These are phyloP conservation scores for Aphanoascus verrucosus DNA, from an alignment of 2,329 filamentous ascomycete species.

Conservation along the genomic window DNA sequence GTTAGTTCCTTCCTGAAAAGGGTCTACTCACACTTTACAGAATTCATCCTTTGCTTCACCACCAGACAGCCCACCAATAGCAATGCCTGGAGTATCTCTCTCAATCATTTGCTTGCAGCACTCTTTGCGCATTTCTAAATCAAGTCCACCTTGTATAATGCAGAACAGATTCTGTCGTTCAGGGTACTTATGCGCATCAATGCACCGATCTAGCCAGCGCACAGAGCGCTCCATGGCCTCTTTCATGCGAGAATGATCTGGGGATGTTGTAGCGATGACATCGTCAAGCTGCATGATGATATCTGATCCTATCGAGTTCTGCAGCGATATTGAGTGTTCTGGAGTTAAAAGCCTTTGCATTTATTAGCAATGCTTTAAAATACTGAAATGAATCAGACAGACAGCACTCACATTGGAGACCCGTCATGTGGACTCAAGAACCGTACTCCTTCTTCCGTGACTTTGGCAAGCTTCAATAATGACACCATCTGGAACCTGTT, in stretches of 20 bases:
- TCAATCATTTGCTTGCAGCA: constrained; percentile 82
- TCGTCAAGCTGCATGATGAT: constrained; percentile 99
- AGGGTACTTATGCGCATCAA: constrained; percentile 75
- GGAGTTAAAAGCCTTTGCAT: constrained; percentile 67
- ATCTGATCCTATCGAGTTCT: constrained; percentile 95
- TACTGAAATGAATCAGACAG: neutral
- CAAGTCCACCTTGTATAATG: constrained; percentile 92
- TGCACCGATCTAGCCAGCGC: constrained; percentile 91
- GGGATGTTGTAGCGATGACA: constrained; percentile 90
- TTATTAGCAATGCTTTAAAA: neutral
- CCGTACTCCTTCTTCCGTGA: constrained; percentile 90
- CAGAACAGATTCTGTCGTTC: constrained; percentile 88
- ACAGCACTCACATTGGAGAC: constrained; percentile 58
- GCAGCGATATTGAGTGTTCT: constrained; percentile 89
- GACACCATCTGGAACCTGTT: constrained; percentile 96
- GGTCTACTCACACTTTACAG: constrained; percentile 57
- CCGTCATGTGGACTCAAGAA: constrained; percentile 97
- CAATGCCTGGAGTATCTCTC: constrained; percentile 86
- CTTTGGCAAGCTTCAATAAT: constrained; percentile 77
- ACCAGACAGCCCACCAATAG: constrained; percentile 87
- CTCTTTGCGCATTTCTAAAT: constrained; percentile 70
- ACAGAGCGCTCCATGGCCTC: constrained; percentile 93
- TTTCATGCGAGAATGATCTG: constrained; percentile 74
- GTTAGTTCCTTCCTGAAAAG: neutral
- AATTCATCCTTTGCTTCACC: constrained; percentile 91